These are phyloP conservation scores for Mrakia blollopis DNA, from an alignment of 768 basidiomycete species.

Conservation along the genomic window DNA sequence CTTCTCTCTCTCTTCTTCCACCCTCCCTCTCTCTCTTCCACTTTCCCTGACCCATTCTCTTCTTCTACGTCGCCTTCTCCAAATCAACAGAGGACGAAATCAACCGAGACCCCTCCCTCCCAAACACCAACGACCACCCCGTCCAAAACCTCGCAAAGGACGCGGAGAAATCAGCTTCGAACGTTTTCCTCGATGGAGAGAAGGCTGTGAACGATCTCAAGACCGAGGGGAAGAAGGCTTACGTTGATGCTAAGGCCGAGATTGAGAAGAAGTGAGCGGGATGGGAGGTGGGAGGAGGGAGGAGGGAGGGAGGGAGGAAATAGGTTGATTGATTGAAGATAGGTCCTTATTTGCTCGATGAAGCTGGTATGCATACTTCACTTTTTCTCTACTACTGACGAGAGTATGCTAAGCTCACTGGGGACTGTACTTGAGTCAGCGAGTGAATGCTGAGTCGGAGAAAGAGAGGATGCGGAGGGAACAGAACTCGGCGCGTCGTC, in stretches of 20 bases:
- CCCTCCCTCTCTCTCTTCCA: not conserved
- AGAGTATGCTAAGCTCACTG: too few species aligned
- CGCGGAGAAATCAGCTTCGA: not conserved
- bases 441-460: too few species aligned
- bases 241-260: not conserved
- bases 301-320: too few species aligned
- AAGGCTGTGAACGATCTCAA: not conserved
- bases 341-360: too few species aligned
- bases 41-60: not conserved
- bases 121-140: not conserved
- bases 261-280: slow-evolving; percentile 6
- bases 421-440: too few species aligned
- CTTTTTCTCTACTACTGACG: too few species aligned
- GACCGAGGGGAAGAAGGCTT: not conserved
- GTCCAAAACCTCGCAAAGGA: not conserved
- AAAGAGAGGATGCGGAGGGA: too few species aligned
- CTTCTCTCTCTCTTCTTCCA: too few species aligned
- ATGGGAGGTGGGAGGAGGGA: too few species aligned
- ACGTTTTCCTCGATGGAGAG: not conserved
- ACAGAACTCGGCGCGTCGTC: too few species aligned
- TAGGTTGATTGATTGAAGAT: too few species aligned
- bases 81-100: not conserved
- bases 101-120: not conserved
- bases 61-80: not conserved
- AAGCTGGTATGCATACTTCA: too few species aligned